Evolutionary conservation across 371 early-diverging fungal species (phyloP), one percentile per base, ranked within the genome.

Genomic region (Syncephalis plumigaleata): DNA sequence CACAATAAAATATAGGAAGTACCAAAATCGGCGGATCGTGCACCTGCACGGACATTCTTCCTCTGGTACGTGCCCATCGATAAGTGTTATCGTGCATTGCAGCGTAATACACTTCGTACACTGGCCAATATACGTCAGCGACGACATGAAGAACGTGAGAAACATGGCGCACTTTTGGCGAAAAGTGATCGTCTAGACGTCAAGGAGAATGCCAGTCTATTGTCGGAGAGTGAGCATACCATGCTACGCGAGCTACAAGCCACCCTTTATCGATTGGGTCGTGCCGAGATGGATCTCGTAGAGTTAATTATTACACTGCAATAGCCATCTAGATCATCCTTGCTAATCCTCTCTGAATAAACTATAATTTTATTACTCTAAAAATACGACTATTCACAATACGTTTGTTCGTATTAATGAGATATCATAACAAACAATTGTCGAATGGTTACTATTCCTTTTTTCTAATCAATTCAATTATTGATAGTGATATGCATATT

Each of bases 11-110:
- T 9, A 8, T 50, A 81, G 64, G 94, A 91, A 60, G 81, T 93
- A 24, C 91, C 91, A 23, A 78, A 78, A 56, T 73, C 86, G 0
- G 67, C 77, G 0, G 91, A 91, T 54, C 84, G 90, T 55, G 77
- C 87, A 3, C 87, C 92, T 1, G 71, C 79, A 18, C 70, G 86
- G 52, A 88, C 87, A 18, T 75, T 79, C 55, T 87, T 82, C 51
- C 68, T 94, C 22, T 89, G 82, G 78, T 79, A 73, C 51, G 79
- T 86, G 1, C 68, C 79, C 25, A 50, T 81, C 11, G 67, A 74
- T 8, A 66, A 72, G 44, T 73, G 77, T 44, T 71, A 71, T 39
- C 66, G 71, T 23, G 58, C 71, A 2, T 57, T 91, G 16, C 47
- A 79, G 20, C 63, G 75, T 31, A 64, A 74, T 46, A 55, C 69